These are phyloP conservation scores for Skeletonema menzelii DNA, from an alignment of 108 stramenopile genomes.

Conservation along the genomic window DNA sequence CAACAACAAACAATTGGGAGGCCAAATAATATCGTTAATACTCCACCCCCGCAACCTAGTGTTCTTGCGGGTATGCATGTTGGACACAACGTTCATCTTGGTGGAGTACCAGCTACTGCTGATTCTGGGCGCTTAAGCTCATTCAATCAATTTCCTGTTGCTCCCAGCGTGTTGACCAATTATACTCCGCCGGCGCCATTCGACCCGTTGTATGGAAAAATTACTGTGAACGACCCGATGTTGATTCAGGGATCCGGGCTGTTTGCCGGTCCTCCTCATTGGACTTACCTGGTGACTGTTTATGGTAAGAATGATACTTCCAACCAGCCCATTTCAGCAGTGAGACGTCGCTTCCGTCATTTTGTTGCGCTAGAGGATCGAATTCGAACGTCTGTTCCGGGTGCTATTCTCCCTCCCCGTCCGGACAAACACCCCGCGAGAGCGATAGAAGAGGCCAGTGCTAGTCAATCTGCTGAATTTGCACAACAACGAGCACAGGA, in stretches of 20 bases:
- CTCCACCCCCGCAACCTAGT: slow-evolving; percentile 18
- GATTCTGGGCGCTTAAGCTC: slow-evolving; percentile 38
- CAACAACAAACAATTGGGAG: slow-evolving; percentile 28
- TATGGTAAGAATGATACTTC: slow-evolving; percentile 25
- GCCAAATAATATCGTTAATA: slow-evolving; percentile 12
- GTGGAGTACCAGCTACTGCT: slow-evolving; percentile 30
- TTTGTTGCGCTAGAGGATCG: slow-evolving; percentile 84
- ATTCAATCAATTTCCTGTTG: slow-evolving; percentile 6
- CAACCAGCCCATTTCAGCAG: slow-evolving; percentile 55
- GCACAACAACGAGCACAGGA: slow-evolving; percentile 71
- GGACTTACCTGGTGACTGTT: slow-evolving; percentile 80
- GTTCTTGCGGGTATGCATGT: slow-evolving; percentile 42
- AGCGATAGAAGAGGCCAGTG: slow-evolving; percentile 84
- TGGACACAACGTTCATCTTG: slow-evolving; percentile 33
- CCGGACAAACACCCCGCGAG: slow-evolving; percentile 86
- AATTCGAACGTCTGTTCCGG: slow-evolving; percentile 67
- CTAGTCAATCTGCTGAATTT: slow-evolving; percentile 81
- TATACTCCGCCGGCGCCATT: slow-evolving; percentile 50
- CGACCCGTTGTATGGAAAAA: slow-evolving; percentile 52
- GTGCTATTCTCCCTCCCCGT: slow-evolving; percentile 81
- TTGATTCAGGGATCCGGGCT: slow-evolving; percentile 60
- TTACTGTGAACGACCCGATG: slow-evolving; percentile 67
- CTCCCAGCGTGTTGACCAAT: slow-evolving; percentile 8
- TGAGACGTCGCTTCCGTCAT: slow-evolving; percentile 87
- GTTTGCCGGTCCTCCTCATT: slow-evolving; percentile 69